Base-by-base conservation (phyloP, 2,329 filamentous ascomycete genomes). In the Sporothrix schenckii region DNA sequence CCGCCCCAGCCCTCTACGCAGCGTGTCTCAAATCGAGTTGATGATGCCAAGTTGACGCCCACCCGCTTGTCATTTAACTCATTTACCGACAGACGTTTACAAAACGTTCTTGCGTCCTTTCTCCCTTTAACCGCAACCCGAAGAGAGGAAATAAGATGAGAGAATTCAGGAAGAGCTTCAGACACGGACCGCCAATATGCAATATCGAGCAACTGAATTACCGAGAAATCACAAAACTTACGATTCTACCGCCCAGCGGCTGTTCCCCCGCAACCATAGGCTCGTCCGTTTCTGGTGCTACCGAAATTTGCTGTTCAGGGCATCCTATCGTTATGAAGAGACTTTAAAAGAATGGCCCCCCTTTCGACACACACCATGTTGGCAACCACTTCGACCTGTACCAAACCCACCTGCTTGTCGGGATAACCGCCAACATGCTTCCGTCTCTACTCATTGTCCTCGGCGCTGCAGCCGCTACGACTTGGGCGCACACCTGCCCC, bases 401-500 rank as follows among this genome's bases (percentile, higher is more conserved):
- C 4, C 27, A 30, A 30, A 30, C 27, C 7, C 34, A 34, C 34
- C 34, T 7, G 34, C 34, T 34, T 34, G 34, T 9, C 34, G 27
- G 27, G 4, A 30, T 16, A 24, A 19, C 11, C 39, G n/a, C 9
- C 58, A 63, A 2, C 39, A 63, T 63, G 58, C 19, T 66, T 39
- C 13, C 49, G 19, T 27, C 21, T 10, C n/a, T 58, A 4, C 9
- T 67, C 10, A 16, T 21, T 11, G n/a, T 63, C 56, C 70, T 69
- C 27, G 58, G 44, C 41, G 66, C n/a, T 4, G 69, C 30, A 4
- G 69, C 54, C 6, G 21, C 44, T 14, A 47, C 69, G 21, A 41
- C n/a, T 19, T 16, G 16, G 53, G 65, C 63, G 1, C 41, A 60
- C 24, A 11, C 34, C 70, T 70, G 67, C 30, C 68, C 70, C 34